Evolutionary conservation across 2,329 filamentous ascomycete species (phyloP), one percentile per base, ranked within the genome.

Genomic region (Dothistroma pini): DNA sequence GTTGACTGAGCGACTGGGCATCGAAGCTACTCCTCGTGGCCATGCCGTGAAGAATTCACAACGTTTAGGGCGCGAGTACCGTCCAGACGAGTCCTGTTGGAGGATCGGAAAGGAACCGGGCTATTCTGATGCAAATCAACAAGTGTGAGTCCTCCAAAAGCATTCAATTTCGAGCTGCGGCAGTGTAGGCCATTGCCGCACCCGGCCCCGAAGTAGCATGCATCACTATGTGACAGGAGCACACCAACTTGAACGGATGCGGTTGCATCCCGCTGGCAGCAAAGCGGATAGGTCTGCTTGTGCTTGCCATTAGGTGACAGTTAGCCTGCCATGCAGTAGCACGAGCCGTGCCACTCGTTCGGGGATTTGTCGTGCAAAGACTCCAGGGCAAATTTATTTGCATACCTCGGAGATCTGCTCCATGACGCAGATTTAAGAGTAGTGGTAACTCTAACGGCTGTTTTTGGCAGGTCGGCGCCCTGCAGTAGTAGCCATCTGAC

Each of bases 381-480:
- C 14, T 29, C 16, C 48, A 51, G 22, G 22, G 19, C 21, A 29
- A 19, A n/a, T 38, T 38, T 44, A 44, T 51, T 31, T 51, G 22
- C 22, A 51, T 14, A 31, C 48, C 22, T 51, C 48, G 48, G 48
- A n/a, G 11, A 31, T 25, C 22, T 29, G 48, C 48, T 29, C 10
- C 21, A 53, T 53, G 51, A 53, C 51, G 51, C 51, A 53, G 51
- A 57, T 12, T 57, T 25, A 19, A 50, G 21, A 31, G 44, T 50
- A 6, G 31, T 47, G 41, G 54, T 50, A 49, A 49, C 55, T 51
- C 29, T 57, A 57, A 49, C 34, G 35, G 19, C 29, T 53, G 51
- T 31, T 57, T 49, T 50, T 44, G n/a, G 41, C 55, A 16, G 9
- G 11, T 50, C 55, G 47, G 55, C 55, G 44, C 55, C 55, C 55